These are phyloP conservation scores for Ustulina deusta DNA, from an alignment of 2,329 filamentous ascomycete species.

Conservation along the genomic window DNA sequence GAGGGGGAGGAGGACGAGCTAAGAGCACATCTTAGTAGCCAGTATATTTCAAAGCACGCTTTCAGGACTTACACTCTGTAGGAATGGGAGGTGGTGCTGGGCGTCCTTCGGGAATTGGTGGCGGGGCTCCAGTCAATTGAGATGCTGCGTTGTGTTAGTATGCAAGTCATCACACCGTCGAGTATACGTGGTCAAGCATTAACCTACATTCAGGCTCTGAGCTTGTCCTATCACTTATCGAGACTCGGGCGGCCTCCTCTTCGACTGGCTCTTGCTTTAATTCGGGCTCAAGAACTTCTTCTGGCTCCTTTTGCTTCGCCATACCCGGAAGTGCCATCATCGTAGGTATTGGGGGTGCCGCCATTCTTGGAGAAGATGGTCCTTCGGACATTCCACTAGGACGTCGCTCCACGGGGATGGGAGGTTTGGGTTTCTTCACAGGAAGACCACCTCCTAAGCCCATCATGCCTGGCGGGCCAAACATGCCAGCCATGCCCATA, in stretches of 20 bases:
- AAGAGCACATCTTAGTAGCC: constrained; percentile 45
- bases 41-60: background rate
- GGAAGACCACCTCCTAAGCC: constrained; percentile 65
- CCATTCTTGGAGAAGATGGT: constrained; percentile 55
- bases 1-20: constrained; percentile 72
- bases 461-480: constrained; percentile 77
- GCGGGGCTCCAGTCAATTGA: constrained; percentile 51
- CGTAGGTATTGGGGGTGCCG: constrained; percentile 66
- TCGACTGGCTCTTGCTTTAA: constrained; percentile 59
- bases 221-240: constrained; percentile 47
- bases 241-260: constrained; percentile 49
- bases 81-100: constrained; percentile 70
- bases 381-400: constrained; percentile 59
- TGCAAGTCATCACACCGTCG: constrained; percentile 29
- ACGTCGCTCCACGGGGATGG: constrained; percentile 55
- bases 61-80: constrained; percentile 67
- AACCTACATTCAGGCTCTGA: constrained; percentile 47
- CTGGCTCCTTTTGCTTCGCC: constrained; percentile 66
- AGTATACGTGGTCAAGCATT: constrained; percentile 33
- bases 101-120: constrained; percentile 63
- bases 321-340: constrained; percentile 80
- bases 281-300: constrained; percentile 60
- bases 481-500: constrained; percentile 90
- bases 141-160: constrained; percentile 48
- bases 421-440: constrained; percentile 68